These are phyloP conservation scores for Pouteria campechiana DNA, from an alignment of 179 eudicot genomes.

Conservation along the genomic window DNA sequence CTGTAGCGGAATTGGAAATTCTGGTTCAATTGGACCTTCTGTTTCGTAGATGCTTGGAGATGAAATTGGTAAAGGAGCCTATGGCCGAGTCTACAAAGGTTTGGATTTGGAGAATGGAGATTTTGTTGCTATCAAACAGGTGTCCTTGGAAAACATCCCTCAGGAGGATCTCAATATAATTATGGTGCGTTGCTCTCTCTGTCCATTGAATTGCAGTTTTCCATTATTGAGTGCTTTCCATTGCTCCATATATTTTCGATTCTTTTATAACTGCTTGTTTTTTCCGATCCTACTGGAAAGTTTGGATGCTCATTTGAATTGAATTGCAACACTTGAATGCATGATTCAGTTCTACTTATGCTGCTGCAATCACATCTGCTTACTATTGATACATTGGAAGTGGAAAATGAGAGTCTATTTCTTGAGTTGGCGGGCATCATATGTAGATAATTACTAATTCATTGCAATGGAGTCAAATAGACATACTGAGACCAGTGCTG, in stretches of 20 bases:
- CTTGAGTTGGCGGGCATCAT: no score
- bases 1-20: not conserved
- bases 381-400: no score
- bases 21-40: not conserved
- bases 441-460: no score
- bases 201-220: not conserved
- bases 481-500: no score
- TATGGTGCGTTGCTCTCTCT: slow-evolving; percentile 42
- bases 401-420: no score
- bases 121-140: slow-evolving; percentile 97
- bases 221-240: not conserved
- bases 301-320: no score
- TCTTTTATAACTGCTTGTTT: not conserved
- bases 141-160: slow-evolving; percentile 89
- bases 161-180: slow-evolving; percentile 95
- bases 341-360: no score
- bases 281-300: not conserved
- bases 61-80: slow-evolving; percentile 99
- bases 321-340: no score
- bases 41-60: slow-evolving; percentile 83
- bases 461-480: no score
- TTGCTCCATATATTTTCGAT: not conserved
- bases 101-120: slow-evolving; percentile 99
- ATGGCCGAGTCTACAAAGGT: slow-evolving; percentile 98
- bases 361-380: no score